Base-by-base conservation (phyloP, 2,329 filamentous ascomycete genomes). In the Diaporthe velutina region DNA sequence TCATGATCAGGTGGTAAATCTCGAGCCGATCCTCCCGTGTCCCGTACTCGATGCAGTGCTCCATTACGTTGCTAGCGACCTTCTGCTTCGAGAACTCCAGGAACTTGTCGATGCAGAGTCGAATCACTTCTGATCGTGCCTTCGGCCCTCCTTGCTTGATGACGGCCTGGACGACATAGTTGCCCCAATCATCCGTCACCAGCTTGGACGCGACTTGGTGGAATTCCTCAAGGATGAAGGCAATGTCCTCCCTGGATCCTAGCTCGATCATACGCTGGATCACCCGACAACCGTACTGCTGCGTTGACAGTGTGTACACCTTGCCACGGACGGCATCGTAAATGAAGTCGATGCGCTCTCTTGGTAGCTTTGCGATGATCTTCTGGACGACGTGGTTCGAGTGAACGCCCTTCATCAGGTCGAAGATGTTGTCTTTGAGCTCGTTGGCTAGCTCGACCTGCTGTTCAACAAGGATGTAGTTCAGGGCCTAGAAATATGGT, bases 371-470 rank as follows among this genome's bases (percentile, higher is more conserved):
- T 80, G 97, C 93, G 75, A 99, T 95, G 13, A 96, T 93, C 83
- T 98, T 98, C 80, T 98, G 97, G 25, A 99, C 92, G 38, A 99
- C 97, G 78, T 99, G 97, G 83, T 99, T 99, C 72, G 96, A 97
- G 79, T 98, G 97, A 81, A 95, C 92, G 78, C 98, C 94, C 78
- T 93, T 93, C 77, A 98, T 93, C 73, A 96, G 94, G 75, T 90
- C 90, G 72, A 96, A 82, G 7, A 98, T 91, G 72, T 95, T 89
- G 35, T 90, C 87, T 81, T 96, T 92, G 1, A 98, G 90, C 83
- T 98, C 97, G 79, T 93, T 92, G 40, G 97, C 93, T 79, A 98
- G 90, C 73, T 91, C 90, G 15, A 92, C 92, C 87, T 98, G 96
- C 82, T 98, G 96, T 78, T 98, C 95, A n/a, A 94, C 93, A 8